Evolutionary conservation across 495 filamentous ascomycete genomes (phyloP), one percentile per base, ranked within the genome.

Genomic region (Daldinia caldariorum): DNA sequence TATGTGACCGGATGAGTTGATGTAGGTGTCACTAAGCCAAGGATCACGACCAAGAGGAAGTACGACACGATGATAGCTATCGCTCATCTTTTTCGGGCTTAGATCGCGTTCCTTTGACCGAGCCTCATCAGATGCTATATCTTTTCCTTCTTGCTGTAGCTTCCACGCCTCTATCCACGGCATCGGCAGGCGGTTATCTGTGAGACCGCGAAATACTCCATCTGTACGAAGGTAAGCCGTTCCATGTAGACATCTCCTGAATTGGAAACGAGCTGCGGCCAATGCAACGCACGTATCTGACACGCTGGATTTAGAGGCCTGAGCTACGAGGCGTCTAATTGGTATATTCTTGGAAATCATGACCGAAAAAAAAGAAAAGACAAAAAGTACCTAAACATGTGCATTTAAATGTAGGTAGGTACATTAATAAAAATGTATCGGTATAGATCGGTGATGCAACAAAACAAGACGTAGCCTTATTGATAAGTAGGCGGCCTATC

Each of bases 1-100:
- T 71, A 83, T 81, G 53, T 82, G 81, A 49, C 81, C 81, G 2
- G 81, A 81, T 4, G 81, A 76, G 61, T 79, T 83, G 67, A 83
- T 81, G 51, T 83, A 83, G 13, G 76, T 76, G 60, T 83, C 79
- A 10, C 78, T 73, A 6, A 83, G 76, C 76, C 79, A 81, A 12
- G 79, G 79, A 53, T 83, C 79, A 31, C 74, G 73, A 0, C 75
- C 79, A 1, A 83, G 71, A 18, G 81, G 81, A n/a, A 83, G 70
- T 26, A 83, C 79, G 35, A 81, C 74, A 32, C 73, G 67, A 41
- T 79, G 75, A 58, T 77, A 81, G 58, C 79, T 81, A 20, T 83
- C 79, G 16, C 76, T 76, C 78, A 81, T 83, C 35, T 76, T 77
- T 70, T 83, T 83, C 7, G 81, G 81, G 1, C 70, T 68, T 10